Conservation (phyloP, 2,329 filamentous ascomycete genomes). For the Teratosphaeria nubilosa region DNA sequence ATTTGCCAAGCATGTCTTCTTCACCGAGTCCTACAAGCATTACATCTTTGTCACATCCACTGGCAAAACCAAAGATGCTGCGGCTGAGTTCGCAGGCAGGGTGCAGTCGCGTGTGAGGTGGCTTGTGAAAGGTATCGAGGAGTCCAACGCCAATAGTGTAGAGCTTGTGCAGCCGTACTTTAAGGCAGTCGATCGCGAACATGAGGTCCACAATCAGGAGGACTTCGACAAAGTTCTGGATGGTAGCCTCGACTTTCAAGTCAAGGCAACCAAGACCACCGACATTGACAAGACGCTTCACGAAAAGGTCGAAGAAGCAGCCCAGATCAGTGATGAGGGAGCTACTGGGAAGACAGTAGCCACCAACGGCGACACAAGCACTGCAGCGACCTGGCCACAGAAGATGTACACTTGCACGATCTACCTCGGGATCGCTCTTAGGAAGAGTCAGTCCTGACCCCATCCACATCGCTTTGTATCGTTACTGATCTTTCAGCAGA, state of each 20-base stretch:
- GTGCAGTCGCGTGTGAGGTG: slow-evolving; percentile 89
- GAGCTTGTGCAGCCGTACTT: slow-evolving; percentile 82
- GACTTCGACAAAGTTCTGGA: slow-evolving; percentile 53
- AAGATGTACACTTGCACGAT: slow-evolving; percentile 80
- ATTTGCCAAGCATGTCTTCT: slow-evolving; percentile 85
- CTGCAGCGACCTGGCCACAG: slow-evolving; percentile 28
- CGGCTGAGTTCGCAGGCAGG: slow-evolving; percentile 79
- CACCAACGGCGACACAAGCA: slow-evolving; percentile 22
- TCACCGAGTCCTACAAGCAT: slow-evolving; percentile 87
- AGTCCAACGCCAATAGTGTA: slow-evolving; percentile 58
- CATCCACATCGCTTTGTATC: slow-evolving; percentile 1
- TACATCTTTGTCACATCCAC: slow-evolving; percentile 82
- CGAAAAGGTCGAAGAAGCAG: slow-evolving; percentile 39
- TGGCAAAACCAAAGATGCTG: slow-evolving; percentile 71
- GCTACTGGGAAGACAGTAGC: slow-evolving; percentile 29
- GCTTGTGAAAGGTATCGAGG: slow-evolving; percentile 73
- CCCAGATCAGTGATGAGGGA: slow-evolving; percentile 28
- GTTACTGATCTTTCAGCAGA: slow-evolving; percentile 16
- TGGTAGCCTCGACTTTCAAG: slow-evolving; percentile 52
- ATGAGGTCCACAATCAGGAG: slow-evolving; percentile 54
- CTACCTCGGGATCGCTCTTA: slow-evolving; percentile 81
- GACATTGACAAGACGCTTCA: slow-evolving; percentile 43
- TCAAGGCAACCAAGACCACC: slow-evolving; percentile 46
- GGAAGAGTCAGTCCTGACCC: slow-evolving; percentile 18
- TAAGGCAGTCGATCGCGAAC: slow-evolving; percentile 79